Percentiles rank a stretch among this genome's conserved stretches.
Conservation (phyloP, 495 filamentous ascomycete genomes). For the Penicillium manginii region DNA sequence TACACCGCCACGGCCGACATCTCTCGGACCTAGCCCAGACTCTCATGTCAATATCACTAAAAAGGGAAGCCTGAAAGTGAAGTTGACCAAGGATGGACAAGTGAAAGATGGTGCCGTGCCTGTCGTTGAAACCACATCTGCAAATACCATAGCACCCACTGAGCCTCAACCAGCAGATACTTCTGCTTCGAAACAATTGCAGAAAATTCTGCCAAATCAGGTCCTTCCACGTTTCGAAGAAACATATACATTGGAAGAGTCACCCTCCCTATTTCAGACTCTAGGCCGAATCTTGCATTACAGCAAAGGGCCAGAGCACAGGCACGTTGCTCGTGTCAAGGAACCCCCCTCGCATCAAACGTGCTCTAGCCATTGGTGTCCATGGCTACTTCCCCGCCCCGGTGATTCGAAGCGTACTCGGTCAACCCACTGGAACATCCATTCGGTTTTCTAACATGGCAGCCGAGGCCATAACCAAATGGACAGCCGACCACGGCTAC, state of each 20-base stretch:
- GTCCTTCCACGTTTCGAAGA: conserved; percentile 69
- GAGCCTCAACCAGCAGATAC: conserved; percentile 36
- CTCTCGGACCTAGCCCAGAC: conserved; percentile 27
- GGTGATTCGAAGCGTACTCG: conserved; percentile 81
- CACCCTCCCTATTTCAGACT: conserved; percentile 72
- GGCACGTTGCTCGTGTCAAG: conserved; percentile 73
- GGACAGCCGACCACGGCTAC: conserved; percentile 70
- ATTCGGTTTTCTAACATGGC: conserved; percentile 90
- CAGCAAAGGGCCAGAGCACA: conserved; percentile 60
- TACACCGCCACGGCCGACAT: conserved; percentile 14
- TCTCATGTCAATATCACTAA: conserved; percentile 49
- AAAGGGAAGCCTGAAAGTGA: conserved; percentile 44
- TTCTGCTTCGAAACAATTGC: conserved; percentile 47
- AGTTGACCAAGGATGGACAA: conserved; percentile 45
- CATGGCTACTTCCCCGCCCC: conserved; percentile 93
- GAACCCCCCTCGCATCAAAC: conserved; percentile 71
- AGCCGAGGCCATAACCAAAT: conserved; percentile 79
- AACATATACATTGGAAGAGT: conserved; percentile 69
- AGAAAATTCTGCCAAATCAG: conserved; percentile 59
- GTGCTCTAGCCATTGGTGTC: conserved; percentile 88
- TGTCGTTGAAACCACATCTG: conserved; percentile 38
- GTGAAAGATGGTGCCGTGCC: conserved; percentile 39
- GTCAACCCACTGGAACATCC: conserved; percentile 94
- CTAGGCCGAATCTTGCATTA: conserved; percentile 68
- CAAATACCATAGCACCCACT: conserved; percentile 23